Evolutionary conservation across 2,329 filamentous ascomycete genomes (phyloP).

Genomic region (Davidsoniella neocaledoniae): DNA sequence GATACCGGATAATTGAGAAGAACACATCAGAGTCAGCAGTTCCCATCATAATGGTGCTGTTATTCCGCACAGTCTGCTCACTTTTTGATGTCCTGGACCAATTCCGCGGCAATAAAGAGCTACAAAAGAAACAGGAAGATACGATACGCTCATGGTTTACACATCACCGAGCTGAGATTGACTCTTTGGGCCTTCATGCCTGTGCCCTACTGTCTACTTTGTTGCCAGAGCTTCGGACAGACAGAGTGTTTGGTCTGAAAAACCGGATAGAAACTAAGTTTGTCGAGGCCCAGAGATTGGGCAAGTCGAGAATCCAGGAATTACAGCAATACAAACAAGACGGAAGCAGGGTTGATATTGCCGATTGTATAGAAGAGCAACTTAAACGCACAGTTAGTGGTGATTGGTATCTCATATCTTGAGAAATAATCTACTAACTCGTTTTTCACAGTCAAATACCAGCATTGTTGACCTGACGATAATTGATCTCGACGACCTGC

Average conservation of each 20-base stretch:
- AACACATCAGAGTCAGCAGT: no score
- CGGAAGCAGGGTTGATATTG: slow-evolving; percentile 48
- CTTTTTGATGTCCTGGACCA: slow-evolving; percentile 52
- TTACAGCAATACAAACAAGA: slow-evolving; percentile 45
- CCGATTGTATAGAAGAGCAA: slow-evolving; percentile 50
- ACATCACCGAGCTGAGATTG: slow-evolving; percentile 39
- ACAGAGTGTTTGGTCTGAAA: slow-evolving; percentile 62
- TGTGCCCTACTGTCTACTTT: slow-evolving; percentile 52
- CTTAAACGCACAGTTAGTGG: slow-evolving; percentile 39
- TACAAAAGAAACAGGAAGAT: slow-evolving; percentile 15
- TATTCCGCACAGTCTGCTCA: slow-evolving; percentile 56
- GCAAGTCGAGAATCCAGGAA: slow-evolving; percentile 40
- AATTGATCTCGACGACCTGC: slow-evolving; percentile 52
- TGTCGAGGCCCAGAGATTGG: slow-evolving; percentile 47
- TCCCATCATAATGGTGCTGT: slow-evolving; percentile 37
- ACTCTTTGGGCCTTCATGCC: slow-evolving; percentile 37
- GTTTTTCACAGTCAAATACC: not conserved
- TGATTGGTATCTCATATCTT: not conserved
- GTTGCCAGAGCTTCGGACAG: slow-evolving; percentile 57
- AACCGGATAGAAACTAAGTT: slow-evolving; percentile 50
- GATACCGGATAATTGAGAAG: no score
- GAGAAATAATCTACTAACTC: not conserved
- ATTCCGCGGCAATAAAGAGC: slow-evolving; percentile 20
- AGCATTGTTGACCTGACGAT: slow-evolving; percentile 31
- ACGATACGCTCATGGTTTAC: slow-evolving; percentile 51